Evolutionary conservation across 257 asterid species (phyloP).

Genomic region (Jacaranda mimosifolia): DNA sequence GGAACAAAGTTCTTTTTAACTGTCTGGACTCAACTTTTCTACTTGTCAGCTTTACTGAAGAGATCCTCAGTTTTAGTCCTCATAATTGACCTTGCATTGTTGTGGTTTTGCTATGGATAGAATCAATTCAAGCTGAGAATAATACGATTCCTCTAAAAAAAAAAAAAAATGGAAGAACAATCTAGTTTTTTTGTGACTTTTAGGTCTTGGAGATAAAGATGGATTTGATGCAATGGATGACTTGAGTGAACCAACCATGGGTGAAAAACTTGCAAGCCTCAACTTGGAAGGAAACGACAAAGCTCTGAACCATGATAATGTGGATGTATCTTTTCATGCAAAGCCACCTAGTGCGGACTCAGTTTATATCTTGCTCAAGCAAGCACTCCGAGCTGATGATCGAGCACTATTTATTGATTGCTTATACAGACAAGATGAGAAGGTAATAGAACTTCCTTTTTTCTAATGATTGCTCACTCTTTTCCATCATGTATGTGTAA

Average conservation of each 20-base stretch:
- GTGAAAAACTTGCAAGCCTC: conserved; percentile 83
- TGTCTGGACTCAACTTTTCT: background rate
- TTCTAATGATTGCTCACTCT: background rate
- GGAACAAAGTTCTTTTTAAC: background rate
- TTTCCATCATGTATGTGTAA: background rate
- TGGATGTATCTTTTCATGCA: conserved; percentile 38
- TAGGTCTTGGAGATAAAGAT: conserved; percentile 63
- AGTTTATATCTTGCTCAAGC: conserved; percentile 81
- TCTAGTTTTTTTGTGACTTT: conserved; percentile 33
- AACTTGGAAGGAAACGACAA: conserved; percentile 52
- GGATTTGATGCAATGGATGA: conserved; percentile 55
- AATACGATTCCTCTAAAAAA: background rate
- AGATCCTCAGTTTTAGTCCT: background rate
- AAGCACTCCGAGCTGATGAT: conserved; percentile 90
- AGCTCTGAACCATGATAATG: conserved; percentile 42
- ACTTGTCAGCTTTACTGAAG: background rate
- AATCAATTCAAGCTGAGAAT: background rate
- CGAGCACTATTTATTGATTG: conserved; percentile 83
- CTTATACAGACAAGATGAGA: conserved; percentile 85
- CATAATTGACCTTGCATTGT: background rate
- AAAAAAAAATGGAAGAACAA: conserved; percentile 1
- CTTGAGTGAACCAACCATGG: conserved; percentile 87
- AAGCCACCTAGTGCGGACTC: conserved; percentile 97
- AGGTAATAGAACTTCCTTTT: conserved; percentile 54
- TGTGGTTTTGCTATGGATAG: background rate